Evolutionary conservation across 371 early-diverging fungal species (phyloP).

Genomic region (Funneliformis caledonium): DNA sequence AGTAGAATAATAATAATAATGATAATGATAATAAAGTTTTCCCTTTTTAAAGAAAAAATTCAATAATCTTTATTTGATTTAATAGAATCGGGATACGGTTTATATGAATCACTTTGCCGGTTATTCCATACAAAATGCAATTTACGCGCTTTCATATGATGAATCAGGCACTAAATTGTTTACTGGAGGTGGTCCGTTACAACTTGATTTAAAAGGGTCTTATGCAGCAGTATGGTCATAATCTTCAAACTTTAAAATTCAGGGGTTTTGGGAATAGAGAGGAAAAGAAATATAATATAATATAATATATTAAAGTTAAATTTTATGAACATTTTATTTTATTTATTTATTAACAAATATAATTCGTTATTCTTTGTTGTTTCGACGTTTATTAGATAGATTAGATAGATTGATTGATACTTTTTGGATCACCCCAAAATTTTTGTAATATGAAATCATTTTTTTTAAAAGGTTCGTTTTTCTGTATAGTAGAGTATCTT

Average conservation of each 20-base stretch:
- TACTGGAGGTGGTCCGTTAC: conserved; percentile 71
- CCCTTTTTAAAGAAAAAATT: conserved; percentile 7
- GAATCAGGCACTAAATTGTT: conserved; percentile 54
- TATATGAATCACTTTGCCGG: conserved; percentile 50
- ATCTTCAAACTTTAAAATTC: neutral
- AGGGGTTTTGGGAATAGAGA: too few relatives aligned
- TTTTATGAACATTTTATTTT: too few relatives aligned
- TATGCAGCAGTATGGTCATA: conserved; percentile 55
- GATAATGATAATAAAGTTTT: neutral
- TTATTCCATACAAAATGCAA: conserved; percentile 55
- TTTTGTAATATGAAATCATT: too few relatives aligned
- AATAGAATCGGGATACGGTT: conserved; percentile 48
- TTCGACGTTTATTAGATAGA: too few relatives aligned
- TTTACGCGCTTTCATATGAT: conserved; percentile 63
- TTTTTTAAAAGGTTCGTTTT: too few relatives aligned
- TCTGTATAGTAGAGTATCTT: too few relatives aligned
- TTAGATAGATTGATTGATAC: too few relatives aligned
- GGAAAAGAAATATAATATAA: too few relatives aligned
- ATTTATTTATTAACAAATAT: too few relatives aligned
- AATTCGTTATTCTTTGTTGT: too few relatives aligned
- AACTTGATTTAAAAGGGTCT: conserved; percentile 59
- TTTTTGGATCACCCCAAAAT: too few relatives aligned
- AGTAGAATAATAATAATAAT: neutral
- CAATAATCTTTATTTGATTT: neutral
- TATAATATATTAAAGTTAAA: too few relatives aligned